phyloP scores from a whole-genome alignment of 306 rosid species.

The Castanopsis chinensis region DNA sequence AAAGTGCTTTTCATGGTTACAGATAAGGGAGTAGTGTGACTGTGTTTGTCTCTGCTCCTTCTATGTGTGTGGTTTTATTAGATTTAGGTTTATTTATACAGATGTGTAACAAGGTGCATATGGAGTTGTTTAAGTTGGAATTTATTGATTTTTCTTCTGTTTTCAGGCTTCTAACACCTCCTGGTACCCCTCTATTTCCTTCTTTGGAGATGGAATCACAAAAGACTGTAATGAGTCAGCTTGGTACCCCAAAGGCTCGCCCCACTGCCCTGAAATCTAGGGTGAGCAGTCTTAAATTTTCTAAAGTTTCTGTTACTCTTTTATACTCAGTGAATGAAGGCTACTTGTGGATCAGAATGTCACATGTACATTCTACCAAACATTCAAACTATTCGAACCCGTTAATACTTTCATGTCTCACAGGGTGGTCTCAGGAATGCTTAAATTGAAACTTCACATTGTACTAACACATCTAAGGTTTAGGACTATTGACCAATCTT shows the following conservation, averaged over 20 bases:
- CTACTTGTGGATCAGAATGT: neutral
- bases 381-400: neutral
- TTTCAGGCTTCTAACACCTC: conserved; percentile 95
- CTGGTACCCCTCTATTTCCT: conserved; percentile 97
- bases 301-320: neutral
- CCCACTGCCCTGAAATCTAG: conserved; percentile 76
- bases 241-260: conserved; percentile 68
- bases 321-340: neutral
- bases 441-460: neutral
- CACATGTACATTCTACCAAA: neutral
- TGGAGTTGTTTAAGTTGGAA: conserved; percentile 16
- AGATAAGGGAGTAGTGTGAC: neutral
- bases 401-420: neutral
- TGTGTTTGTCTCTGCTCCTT: neutral
- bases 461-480: neutral
- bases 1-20: neutral
- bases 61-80: neutral
- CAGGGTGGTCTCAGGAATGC: neutral
- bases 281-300: conserved; percentile 47
- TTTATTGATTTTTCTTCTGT: conserved; percentile 23
- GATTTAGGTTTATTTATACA: neutral
- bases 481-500: neutral
- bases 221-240: conserved; percentile 75
- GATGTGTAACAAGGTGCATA: neutral
- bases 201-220: conserved; percentile 87